A percentile compares a stretch with the other conserved stretches of the same genome.
Evolutionary conservation across 768 basidiomycete species (phyloP).

Genomic region (Boletus subcaerulescens): DNA sequence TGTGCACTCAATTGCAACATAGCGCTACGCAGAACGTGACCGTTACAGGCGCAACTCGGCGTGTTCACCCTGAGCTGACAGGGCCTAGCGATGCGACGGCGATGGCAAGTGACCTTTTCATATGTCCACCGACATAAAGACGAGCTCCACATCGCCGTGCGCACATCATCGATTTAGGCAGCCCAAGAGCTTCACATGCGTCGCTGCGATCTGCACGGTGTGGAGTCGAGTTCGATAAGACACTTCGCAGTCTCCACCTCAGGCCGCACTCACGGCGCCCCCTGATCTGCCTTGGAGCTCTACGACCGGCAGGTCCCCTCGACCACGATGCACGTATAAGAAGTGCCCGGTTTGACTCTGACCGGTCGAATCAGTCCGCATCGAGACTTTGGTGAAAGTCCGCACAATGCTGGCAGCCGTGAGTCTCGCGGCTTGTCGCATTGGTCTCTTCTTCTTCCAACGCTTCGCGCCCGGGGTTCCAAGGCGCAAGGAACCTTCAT

Average conservation of each 20-base stretch:
- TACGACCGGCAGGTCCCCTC: not conserved
- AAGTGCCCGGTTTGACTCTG: not conserved
- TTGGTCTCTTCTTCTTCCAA: too few species aligned
- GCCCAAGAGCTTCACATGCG: not conserved
- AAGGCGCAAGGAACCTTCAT: not conserved
- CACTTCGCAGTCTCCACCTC: not conserved
- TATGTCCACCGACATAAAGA: not conserved
- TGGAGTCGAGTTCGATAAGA: constrained; percentile 5
- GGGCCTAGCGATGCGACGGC: too few species aligned
- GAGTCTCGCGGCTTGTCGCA: not conserved
- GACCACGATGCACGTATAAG: not conserved
- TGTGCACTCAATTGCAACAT: not conserved
- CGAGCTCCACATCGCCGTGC: not conserved
- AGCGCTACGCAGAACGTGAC: not conserved
- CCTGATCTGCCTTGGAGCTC: not conserved
- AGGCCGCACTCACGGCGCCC: not conserved
- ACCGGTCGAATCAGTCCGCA: not conserved
- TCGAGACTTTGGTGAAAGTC: not conserved
- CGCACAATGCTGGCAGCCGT: too few species aligned
- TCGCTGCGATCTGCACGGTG: not conserved
- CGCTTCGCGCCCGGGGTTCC: too few species aligned
- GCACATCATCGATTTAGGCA: not conserved
- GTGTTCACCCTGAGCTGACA: too few species aligned
- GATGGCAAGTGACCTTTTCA: too few species aligned
- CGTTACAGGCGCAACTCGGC: too few species aligned